A percentile compares a stretch with the other conserved stretches of the same genome.
Evolutionary conservation across 2,329 filamentous ascomycete genomes (phyloP).

Genomic region (Fusarium camptoceras): DNA sequence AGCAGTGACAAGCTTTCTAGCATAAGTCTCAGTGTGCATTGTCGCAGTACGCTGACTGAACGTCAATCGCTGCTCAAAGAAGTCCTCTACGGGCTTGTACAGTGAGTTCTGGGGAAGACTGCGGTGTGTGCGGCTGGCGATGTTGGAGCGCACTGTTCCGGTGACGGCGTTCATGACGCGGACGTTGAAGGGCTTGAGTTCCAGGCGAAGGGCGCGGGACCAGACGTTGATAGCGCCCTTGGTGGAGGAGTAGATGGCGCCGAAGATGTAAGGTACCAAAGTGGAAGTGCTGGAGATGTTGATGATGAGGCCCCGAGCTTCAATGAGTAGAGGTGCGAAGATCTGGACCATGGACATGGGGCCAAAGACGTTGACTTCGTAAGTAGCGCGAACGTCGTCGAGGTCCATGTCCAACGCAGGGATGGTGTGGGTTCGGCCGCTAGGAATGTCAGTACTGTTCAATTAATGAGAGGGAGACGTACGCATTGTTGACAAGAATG

Average conservation of each 20-base stretch:
- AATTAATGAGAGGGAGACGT: slow-evolving; percentile 19
- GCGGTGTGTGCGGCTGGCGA: slow-evolving; percentile 56
- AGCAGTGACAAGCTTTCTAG: slow-evolving; percentile 55
- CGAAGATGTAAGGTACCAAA: slow-evolving; percentile 64
- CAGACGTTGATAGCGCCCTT: slow-evolving; percentile 67
- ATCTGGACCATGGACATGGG: slow-evolving; percentile 67
- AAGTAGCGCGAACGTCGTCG: slow-evolving; percentile 64
- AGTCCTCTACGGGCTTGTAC: slow-evolving; percentile 59
- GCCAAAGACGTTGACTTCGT: slow-evolving; percentile 69
- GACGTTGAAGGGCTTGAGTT: slow-evolving; percentile 65
- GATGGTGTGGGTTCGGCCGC: slow-evolving; percentile 63
- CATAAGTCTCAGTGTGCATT: slow-evolving; percentile 59
- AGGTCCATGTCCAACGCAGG: slow-evolving; percentile 65
- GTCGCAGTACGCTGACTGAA: slow-evolving; percentile 63
- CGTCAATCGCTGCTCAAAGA: slow-evolving; percentile 59
- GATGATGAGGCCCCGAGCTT: slow-evolving; percentile 63
- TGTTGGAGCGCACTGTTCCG: slow-evolving; percentile 65
- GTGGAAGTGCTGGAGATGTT: slow-evolving; percentile 67
- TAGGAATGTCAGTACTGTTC: slow-evolving; percentile 37
- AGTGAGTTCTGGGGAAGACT: slow-evolving; percentile 59
- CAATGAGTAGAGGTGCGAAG: slow-evolving; percentile 63
- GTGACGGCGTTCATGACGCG: slow-evolving; percentile 69
- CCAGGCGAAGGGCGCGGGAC: slow-evolving; percentile 65
- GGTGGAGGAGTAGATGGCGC: slow-evolving; percentile 64
- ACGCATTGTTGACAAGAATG: slow-evolving; percentile 71